Evolutionary conservation across 2,329 filamentous ascomycete genomes (phyloP), one percentile per base, ranked within the genome.

Genomic region (Penicillium sp.): DNA sequence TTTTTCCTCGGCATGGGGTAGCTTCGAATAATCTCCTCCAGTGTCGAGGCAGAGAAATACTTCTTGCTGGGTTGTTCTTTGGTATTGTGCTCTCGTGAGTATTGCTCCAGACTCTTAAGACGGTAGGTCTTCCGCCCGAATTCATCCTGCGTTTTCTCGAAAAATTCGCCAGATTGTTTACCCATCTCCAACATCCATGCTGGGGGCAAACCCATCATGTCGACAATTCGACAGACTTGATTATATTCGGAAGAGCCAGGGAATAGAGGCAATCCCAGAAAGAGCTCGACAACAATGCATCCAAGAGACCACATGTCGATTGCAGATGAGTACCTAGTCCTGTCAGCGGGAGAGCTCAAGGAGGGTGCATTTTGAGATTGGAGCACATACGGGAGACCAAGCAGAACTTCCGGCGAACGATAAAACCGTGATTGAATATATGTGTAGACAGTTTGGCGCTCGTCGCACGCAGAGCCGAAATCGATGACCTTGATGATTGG

Each of bases 401-500:
- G 80, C 35, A 99, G 77, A 12, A 99, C 94, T 73, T 99, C 94
- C 1, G 94, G 94, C 0, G 94, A 99, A 61, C 94, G 87, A 76
- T 99, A 99, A 76, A 99, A 99, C 66, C 94, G 85, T 9, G 94
- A 99, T 74, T 99, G 94, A 58, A 99, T 99, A 73, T 99, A 99
- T 6, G 94, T 99, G 74, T 99, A 99, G 26, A 99, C 94, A 0
- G 94, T 99, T 73, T 99, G 94, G 49, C 94, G 87, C 77, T 99
- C 94, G 73, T 99, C 94, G 74, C 94, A 99, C 14, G 94, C 94
- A 35, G 94, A 99, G 42, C 94, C 94, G 71, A 99, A 99, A 81
- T 99, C 94, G 73, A 99, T 99, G 69, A 99, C 97, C 75, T 99
- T 99, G 82, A 99, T 99, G 64, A 99, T 97, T 3, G 94, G 94